These are phyloP conservation scores for Metarhizium sp. DNA, from an alignment of 2,329 filamentous ascomycete species.

Conservation along the genomic window DNA sequence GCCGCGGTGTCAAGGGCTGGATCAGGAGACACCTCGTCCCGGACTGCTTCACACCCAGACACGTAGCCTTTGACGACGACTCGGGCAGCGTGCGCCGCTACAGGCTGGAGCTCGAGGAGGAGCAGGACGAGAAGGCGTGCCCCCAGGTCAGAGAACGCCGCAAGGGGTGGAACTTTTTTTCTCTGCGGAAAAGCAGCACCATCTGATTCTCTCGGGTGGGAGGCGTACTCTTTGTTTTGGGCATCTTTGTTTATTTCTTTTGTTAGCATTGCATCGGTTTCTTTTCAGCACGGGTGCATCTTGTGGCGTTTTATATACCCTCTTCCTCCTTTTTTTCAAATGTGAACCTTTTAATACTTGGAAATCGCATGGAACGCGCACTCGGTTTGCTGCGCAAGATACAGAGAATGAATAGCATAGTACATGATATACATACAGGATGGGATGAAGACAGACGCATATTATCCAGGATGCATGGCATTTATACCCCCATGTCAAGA, in stretches of 20 bases:
- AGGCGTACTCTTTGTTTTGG: background rate
- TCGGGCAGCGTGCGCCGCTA: conserved; percentile 54
- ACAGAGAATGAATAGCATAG: background rate
- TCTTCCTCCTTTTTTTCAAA: background rate
- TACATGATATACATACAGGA: background rate
- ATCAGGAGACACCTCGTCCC: conserved; percentile 47
- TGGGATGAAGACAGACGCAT: background rate
- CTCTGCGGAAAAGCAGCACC: conserved; percentile 16
- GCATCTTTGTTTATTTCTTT: conserved; percentile 1
- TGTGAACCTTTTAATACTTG: no score
- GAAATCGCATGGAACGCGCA: no score
- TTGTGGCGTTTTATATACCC: conserved; percentile 27
- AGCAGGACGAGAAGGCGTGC: conserved; percentile 19
- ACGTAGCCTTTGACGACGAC: conserved; percentile 51
- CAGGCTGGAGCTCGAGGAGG: conserved; percentile 46
- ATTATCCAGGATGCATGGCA: background rate
- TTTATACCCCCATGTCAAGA: conserved; percentile 7
- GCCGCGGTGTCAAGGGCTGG: conserved; percentile 51
- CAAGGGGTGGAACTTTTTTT: conserved; percentile 20
- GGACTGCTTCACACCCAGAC: conserved; percentile 48
- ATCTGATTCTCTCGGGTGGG: background rate
- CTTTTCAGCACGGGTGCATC: conserved; percentile 18
- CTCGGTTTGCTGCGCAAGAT: background rate
- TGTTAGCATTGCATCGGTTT: conserved; percentile 9
- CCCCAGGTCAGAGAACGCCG: conserved; percentile 7